Conservation (phyloP, 106 monocot genomes). For the Allium sativum region DNA sequence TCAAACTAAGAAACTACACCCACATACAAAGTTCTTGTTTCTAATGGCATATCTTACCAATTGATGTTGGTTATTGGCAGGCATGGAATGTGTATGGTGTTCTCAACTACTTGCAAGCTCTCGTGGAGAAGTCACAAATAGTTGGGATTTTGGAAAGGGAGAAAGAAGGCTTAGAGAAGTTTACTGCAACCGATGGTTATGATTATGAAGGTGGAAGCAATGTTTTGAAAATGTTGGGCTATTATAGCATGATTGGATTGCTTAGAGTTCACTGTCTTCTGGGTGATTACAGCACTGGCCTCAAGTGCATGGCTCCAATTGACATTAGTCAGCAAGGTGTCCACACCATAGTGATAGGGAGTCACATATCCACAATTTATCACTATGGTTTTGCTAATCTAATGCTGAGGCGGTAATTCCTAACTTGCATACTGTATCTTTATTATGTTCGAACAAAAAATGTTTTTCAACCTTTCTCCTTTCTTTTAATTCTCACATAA, state of each 20-base stretch:
- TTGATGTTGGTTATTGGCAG: conserved; percentile 21
- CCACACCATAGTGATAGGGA: conserved; percentile 85
- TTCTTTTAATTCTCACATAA: too few species aligned
- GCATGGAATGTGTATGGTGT: conserved; percentile 97
- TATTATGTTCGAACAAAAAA: too few species aligned
- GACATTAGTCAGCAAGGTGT: conserved; percentile 89
- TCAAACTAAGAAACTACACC: too few species aligned
- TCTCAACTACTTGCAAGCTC: conserved; percentile 95
- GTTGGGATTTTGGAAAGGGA: conserved; percentile 78
- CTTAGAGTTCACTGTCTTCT: conserved; percentile 87
- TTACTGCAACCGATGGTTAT: conserved; percentile 83
- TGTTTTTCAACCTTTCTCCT: too few species aligned
- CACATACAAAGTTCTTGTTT: too few species aligned
- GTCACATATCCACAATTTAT: conserved; percentile 88
- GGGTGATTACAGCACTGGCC: conserved; percentile 79
- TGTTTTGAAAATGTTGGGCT: conserved; percentile 91
- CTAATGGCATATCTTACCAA: too few species aligned
- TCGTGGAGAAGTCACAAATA: conserved; percentile 90
- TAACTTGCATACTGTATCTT: too few species aligned
- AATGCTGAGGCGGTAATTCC: conserved; percentile 69
- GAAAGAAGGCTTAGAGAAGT: conserved; percentile 84
- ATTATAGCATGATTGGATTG: conserved; percentile 94
- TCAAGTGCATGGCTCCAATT: conserved; percentile 84
- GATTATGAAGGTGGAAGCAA: conserved; percentile 95
- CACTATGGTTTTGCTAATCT: conserved; percentile 94